A percentile compares a stretch with the other conserved stretches of the same genome.
These are phyloP conservation scores for Panicum virgatum DNA, from an alignment of 202 grass and related monocot species.

Conservation along the genomic window DNA sequence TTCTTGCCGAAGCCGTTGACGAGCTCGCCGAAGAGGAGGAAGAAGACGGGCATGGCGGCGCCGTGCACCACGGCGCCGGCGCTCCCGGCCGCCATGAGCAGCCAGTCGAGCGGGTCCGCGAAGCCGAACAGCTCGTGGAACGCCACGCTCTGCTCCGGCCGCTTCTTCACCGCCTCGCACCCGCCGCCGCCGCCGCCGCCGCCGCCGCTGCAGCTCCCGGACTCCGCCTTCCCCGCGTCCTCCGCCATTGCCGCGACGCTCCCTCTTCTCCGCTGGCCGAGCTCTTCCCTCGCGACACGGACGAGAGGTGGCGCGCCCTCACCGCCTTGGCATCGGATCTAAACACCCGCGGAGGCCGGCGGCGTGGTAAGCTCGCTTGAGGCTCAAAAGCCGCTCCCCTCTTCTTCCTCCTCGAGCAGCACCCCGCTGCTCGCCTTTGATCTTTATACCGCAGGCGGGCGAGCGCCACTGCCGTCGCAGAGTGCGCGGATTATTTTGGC, in stretches of 20 bases:
- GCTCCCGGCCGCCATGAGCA: constrained; percentile 71
- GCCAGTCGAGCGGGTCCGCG: constrained; percentile 63
- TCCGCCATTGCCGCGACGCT: constrained; percentile 36
- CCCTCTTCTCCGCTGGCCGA: neutral
- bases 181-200: no score
- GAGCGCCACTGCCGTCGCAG: constrained; percentile 19
- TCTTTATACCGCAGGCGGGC: constrained; percentile 47
- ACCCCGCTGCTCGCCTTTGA: constrained; percentile 31
- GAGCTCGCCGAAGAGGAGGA: constrained; percentile 71
- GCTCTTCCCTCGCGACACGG: neutral
- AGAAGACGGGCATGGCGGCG: constrained; percentile 78
- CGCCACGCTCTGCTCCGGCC: constrained; percentile 50
- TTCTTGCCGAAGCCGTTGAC: constrained; percentile 85
- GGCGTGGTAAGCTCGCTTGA: neutral
- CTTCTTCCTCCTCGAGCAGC: constrained; percentile 12
- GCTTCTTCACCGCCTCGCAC: constrained; percentile 56
- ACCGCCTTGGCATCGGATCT: constrained; percentile 52
- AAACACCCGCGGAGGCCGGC: neutral
- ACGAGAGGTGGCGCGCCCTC: neutral
- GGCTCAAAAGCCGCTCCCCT: constrained; percentile 24
- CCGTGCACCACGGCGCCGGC: constrained; percentile 67
- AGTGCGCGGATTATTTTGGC: constrained; percentile 35
- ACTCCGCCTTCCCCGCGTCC: constrained; percentile 41
- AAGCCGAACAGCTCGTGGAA: constrained; percentile 82
- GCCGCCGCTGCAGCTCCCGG: constrained; percentile 31